A percentile compares a stretch with the other conserved stretches of the same genome.
phyloP scores from a whole-genome alignment of 2,329 filamentous ascomycete species.

The Trichoderma atroviride region DNA sequence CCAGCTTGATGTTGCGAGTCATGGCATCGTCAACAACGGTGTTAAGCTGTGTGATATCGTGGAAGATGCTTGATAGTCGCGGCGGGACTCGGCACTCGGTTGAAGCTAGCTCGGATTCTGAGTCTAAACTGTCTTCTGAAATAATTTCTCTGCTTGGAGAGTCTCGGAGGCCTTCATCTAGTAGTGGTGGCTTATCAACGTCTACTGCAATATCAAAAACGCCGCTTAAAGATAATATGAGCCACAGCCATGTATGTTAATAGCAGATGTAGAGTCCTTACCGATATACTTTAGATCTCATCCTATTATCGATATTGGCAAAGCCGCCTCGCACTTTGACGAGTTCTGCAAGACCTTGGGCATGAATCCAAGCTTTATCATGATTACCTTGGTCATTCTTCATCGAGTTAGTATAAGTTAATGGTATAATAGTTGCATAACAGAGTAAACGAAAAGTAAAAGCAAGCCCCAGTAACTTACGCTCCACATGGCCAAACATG shows the following conservation, averaged over 20 bases:
- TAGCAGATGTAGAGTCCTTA: not conserved
- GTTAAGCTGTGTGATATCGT: not conserved
- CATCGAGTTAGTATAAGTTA: not conserved
- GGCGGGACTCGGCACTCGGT: not conserved
- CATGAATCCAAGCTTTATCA: conserved; percentile 15
- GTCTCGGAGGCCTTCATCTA: conserved; percentile 5
- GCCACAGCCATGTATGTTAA: not conserved
- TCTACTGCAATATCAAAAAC: conserved; percentile 18
- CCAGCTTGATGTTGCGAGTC: conserved; percentile 4
- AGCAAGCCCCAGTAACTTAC: not conserved
- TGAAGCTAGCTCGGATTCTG: not conserved
- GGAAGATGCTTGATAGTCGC: not conserved
- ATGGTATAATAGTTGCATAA: not conserved
- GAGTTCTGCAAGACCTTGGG: conserved; percentile 14
- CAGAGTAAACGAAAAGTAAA: not conserved
- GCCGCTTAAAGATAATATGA: not conserved
- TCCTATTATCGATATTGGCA: not conserved
- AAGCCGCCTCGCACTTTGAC: conserved; percentile 20
- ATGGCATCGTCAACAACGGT: conserved; percentile 9
- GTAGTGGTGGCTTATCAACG: not conserved
- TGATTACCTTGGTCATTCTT: conserved; percentile 6
- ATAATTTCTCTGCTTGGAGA: not conserved
- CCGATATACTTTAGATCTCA: conserved; percentile 23
- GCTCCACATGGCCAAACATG: conserved; percentile 16
- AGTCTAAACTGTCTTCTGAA: not conserved